Conservation (phyloP, 352 stramenopile species). For the Phytophthora colocasiae region DNA sequence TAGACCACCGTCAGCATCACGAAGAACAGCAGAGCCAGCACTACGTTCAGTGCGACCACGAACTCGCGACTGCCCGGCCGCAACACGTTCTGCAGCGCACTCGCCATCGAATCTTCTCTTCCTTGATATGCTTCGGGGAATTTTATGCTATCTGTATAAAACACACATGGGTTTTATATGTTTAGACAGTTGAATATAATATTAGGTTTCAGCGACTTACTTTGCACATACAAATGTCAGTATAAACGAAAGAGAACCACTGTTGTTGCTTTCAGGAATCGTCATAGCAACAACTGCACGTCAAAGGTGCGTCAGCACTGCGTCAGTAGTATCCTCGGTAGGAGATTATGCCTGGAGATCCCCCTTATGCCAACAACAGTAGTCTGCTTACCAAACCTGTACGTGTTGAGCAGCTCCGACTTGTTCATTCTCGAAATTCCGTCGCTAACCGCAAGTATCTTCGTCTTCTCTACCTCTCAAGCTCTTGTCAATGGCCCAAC, state of each 20-base stretch:
- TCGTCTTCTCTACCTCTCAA: neutral
- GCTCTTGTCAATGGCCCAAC: slow-evolving; percentile 25
- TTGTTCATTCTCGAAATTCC: slow-evolving; percentile 17
- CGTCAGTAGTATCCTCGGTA: too few species aligned
- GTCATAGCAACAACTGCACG: too few species aligned
- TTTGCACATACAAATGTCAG: neutral
- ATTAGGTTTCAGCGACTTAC: neutral
- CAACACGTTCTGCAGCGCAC: slow-evolving; percentile 57
- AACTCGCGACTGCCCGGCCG: slow-evolving; percentile 80
- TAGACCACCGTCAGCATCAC: slow-evolving; percentile 84
- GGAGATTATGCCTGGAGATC: slow-evolving; percentile 7
- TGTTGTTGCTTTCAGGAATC: slow-evolving; percentile 9
- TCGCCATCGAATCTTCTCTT: slow-evolving; percentile 12
- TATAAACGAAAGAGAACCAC: slow-evolving; percentile 3
- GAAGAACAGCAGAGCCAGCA: slow-evolving; percentile 71
- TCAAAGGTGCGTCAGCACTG: too few species aligned
- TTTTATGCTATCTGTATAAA: too few species aligned
- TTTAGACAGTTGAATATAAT: neutral
- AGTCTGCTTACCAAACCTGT: slow-evolving; percentile 2
- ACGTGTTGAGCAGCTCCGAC: neutral
- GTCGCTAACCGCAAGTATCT: slow-evolving; percentile 2
- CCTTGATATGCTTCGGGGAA: neutral
- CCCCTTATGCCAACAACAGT: slow-evolving; percentile 11
- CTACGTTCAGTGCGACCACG: slow-evolving; percentile 72
- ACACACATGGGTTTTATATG: neutral